Percentiles rank a stretch among this genome's conserved stretches.
Evolutionary conservation across 2,329 filamentous ascomycete species (phyloP).

Genomic region (Monosporascus ibericus): DNA sequence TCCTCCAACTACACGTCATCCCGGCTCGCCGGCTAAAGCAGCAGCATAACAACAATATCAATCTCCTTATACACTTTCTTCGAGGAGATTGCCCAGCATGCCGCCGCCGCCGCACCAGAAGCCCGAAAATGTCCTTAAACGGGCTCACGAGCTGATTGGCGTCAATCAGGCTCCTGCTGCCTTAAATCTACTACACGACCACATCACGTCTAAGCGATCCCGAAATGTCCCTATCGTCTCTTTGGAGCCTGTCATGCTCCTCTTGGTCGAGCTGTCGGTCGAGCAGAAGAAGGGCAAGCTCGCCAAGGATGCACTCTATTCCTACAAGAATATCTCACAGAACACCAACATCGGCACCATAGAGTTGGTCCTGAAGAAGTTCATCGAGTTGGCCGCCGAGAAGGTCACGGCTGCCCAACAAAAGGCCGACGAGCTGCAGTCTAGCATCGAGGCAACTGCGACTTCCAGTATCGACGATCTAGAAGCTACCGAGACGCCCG

Average conservation of each 20-base stretch:
- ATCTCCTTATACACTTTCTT: conserved; percentile 8
- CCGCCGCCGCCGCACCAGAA: conserved; percentile 95
- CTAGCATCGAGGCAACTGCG: conserved; percentile 69
- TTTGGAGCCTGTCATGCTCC: conserved; percentile 96
- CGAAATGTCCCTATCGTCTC: conserved; percentile 95
- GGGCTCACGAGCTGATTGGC: conserved; percentile 97
- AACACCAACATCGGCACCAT: conserved; percentile 98
- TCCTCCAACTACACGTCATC: conserved; percentile 7
- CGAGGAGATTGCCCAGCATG: conserved; percentile 42
- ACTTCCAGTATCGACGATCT: conserved; percentile 84
- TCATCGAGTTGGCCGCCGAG: conserved; percentile 92
- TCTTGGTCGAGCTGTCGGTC: conserved; percentile 93
- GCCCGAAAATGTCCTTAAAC: conserved; percentile 98
- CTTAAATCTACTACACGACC: conserved; percentile 92
- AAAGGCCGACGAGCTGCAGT: conserved; percentile 94
- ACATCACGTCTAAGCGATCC: conserved; percentile 97
- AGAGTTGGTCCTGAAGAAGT: conserved; percentile 94
- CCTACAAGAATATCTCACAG: conserved; percentile 99
- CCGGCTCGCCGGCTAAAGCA: conserved; percentile 10
- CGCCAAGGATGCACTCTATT: conserved; percentile 97
- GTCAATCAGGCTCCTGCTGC: conserved; percentile 91
- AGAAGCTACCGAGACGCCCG: conserved; percentile 93
- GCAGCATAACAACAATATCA: background rate
- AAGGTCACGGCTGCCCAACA: conserved; percentile 95
- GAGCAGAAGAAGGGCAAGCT: conserved; percentile 97